Evolutionary conservation across 371 early-diverging fungal species (phyloP).

Genomic region (Entomophthora muscae): DNA sequence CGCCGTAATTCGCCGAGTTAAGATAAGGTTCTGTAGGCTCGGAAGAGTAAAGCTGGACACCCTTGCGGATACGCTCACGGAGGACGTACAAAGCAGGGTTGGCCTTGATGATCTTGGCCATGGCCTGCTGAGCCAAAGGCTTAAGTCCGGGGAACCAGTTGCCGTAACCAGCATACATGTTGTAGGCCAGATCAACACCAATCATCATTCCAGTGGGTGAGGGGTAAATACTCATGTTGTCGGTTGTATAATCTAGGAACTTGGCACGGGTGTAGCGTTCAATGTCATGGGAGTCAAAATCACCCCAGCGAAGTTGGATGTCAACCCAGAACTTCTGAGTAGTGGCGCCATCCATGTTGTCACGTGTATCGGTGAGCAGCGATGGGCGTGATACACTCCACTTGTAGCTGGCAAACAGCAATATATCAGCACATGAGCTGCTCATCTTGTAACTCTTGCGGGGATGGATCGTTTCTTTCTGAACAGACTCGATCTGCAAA

Average conservation of each 20-base stretch:
- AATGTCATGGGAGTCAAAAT: conserved; percentile 96
- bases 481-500: conserved; percentile 94
- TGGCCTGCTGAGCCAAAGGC: conserved; percentile 87
- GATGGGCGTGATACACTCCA: conserved; percentile 94
- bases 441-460: conserved; percentile 99
- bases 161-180: conserved; percentile 68
- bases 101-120: conserved; percentile 97
- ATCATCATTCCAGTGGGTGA: conserved; percentile 94
- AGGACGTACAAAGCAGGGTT: conserved; percentile 94
- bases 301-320: conserved; percentile 97
- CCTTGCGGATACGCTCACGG: conserved; percentile 97
- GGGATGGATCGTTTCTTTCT: conserved; percentile 97
- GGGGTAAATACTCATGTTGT: conserved; percentile 95
- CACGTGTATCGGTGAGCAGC: conserved; percentile 72
- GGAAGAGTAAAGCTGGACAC: conserved; percentile 92
- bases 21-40: conserved; percentile 98
- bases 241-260: conserved; percentile 94
- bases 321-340: conserved; percentile 97
- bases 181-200: conserved; percentile 95
- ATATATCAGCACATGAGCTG: conserved; percentile 77
- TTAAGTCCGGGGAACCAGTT: conserved; percentile 98
- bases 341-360: conserved; percentile 87
- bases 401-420: conserved; percentile 91
- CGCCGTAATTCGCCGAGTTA: conserved; percentile 88
- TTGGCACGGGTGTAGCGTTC: conserved; percentile 96